Evolutionary conservation across 2,329 filamentous ascomycete genomes (phyloP), one percentile per base, ranked within the genome.

Genomic region (Colletotrichum cordylinicola): DNA sequence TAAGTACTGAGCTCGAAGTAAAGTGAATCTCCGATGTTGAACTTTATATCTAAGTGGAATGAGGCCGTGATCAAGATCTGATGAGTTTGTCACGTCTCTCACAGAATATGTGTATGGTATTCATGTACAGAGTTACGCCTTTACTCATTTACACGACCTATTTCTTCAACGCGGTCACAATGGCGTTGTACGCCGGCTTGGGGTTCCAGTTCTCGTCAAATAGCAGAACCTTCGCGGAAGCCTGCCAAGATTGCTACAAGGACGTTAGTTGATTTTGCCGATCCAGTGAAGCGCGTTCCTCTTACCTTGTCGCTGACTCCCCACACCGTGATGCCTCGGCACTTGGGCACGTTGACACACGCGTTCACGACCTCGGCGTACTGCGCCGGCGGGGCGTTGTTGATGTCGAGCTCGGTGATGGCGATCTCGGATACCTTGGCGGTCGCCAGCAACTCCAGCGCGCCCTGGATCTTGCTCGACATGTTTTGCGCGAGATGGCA

Each of bases 361-460:
- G 90, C 92, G 67, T 90, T 87, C 77, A 88, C 87, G 29, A 91
- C 87, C 39, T 88, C 87, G 24, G 88, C 83, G 79, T 93, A 94
- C 81, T 94, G 92, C 16, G 83, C 82, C 3, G 88, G 78, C 24
- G 88, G 85, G 6, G 90, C 91, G n/a, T 85, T 85, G 66, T 88
- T 87, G 80, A 95, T 94, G 80, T 95, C 93, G 29, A 94, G 87
- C 84, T 94, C 92, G 2, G 92, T 94, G 65, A 94, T 87, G 9
- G 92, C 92, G 55, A 93, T 88, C 80, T 94, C 91, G 39, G 82
- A 83, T 15, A 86, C 82, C 12, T 86, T 88, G 4, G 88, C 84
- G 12, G 80, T 82, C 33, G 90, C 91, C 21, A 93, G 86, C 2
- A 85, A 84, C 79, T 88, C 84, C 74, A 94, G 85, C 21, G 91